Evolutionary conservation across 495 filamentous ascomycete species (phyloP).

Genomic region (Aspergillus conjunctus): DNA sequence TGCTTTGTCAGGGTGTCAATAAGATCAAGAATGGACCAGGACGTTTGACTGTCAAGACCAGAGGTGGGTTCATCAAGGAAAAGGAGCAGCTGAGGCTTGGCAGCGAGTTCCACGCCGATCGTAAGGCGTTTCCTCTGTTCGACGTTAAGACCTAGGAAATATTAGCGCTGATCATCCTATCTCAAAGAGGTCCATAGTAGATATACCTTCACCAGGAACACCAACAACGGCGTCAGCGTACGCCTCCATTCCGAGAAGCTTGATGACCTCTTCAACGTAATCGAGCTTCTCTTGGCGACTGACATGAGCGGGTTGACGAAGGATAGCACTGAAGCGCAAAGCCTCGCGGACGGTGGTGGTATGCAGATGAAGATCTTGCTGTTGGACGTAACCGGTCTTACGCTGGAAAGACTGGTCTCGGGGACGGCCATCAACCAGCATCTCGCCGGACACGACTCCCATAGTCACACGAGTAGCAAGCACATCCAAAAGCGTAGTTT

Average conservation of each 20-base stretch:
- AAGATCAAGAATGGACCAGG: constrained; percentile 85
- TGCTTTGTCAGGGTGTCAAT: constrained; percentile 84
- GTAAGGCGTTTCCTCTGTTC: constrained; percentile 89
- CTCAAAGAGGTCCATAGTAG: not conserved
- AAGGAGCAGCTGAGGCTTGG: constrained; percentile 80
- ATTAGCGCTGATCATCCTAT: constrained; percentile 5
- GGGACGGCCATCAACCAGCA: constrained; percentile 55
- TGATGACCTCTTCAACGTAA: constrained; percentile 92
- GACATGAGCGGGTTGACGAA: constrained; percentile 77
- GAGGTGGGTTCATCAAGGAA: constrained; percentile 93
- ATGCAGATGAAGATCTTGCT: constrained; percentile 88
- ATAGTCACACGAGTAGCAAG: constrained; percentile 58
- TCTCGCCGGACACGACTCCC: constrained; percentile 56
- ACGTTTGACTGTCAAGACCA: constrained; percentile 85
- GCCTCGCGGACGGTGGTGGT: constrained; percentile 86
- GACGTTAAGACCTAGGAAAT: constrained; percentile 73
- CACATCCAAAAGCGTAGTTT: constrained; percentile 67
- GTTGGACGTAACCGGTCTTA: constrained; percentile 94
- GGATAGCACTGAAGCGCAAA: constrained; percentile 78
- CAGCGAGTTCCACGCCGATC: constrained; percentile 89
- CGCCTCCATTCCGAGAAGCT: constrained; percentile 81
- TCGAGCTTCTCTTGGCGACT: constrained; percentile 76
- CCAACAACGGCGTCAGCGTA: constrained; percentile 49
- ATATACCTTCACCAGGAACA: constrained; percentile 49
- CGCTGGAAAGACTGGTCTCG: constrained; percentile 83